A percentile compares a stretch with the other conserved stretches of the same genome.
These are phyloP conservation scores for Prunus campanulata DNA, from an alignment of 306 rosid species.

Conservation along the genomic window DNA sequence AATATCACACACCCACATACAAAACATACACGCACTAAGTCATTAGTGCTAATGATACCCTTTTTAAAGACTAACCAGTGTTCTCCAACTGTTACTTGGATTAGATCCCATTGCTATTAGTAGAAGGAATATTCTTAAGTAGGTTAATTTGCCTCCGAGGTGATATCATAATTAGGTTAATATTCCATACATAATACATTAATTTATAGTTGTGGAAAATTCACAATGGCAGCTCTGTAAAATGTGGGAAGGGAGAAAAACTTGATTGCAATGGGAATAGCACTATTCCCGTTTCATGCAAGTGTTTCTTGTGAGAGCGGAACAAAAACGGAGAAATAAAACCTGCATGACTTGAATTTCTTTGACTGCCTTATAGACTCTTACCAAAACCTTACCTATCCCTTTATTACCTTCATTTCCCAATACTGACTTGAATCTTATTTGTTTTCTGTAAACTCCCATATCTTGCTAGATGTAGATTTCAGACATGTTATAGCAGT, in stretches of 20 bases:
- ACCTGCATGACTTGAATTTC: conserved; percentile 11
- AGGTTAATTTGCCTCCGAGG: background rate
- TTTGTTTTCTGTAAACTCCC: conserved; percentile 26
- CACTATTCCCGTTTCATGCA: too few relatives aligned
- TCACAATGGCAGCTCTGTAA: background rate
- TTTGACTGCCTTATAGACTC: conserved; percentile 11
- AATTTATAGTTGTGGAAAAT: background rate
- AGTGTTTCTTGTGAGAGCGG: background rate
- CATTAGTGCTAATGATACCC: background rate
- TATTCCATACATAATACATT: background rate
- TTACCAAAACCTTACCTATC: conserved; percentile 34
- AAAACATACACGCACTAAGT: background rate
- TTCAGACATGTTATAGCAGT: conserved; percentile 9
- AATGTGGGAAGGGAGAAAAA: background rate
- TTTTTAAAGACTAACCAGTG: background rate
- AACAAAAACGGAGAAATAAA: conserved; percentile 3
- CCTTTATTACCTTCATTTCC: conserved; percentile 35
- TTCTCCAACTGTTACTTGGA: background rate
- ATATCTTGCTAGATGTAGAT: conserved; percentile 25
- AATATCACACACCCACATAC: conserved; percentile 2
- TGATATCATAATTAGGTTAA: background rate
- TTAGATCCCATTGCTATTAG: background rate
- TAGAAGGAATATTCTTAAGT: conserved; percentile 4
- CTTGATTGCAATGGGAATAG: too few relatives aligned
- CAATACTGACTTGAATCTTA: conserved; percentile 27